Conservation (phyloP, 306 rosid species). For the Castanea crenata region DNA sequence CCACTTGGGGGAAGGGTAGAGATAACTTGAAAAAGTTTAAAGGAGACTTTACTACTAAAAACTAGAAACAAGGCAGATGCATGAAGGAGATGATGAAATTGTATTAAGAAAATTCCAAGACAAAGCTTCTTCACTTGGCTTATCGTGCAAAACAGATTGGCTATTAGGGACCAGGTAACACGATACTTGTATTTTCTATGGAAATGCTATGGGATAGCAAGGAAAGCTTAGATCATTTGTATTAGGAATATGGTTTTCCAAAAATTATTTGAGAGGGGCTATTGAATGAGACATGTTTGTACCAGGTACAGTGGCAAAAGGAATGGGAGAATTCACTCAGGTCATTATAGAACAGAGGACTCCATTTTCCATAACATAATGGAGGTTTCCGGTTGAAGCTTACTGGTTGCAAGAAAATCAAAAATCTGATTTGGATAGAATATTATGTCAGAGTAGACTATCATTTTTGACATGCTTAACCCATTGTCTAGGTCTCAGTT, state of each 20-base stretch:
- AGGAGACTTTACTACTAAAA: not conserved
- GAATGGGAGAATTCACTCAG: not conserved
- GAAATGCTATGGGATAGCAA: not conserved
- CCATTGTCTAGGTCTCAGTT: not conserved
- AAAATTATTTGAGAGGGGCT: not conserved
- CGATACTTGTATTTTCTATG: not conserved
- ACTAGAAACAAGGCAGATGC: not conserved
- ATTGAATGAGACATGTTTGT: not conserved
- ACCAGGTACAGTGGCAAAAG: not conserved
- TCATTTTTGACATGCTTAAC: not conserved
- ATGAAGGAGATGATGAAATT: not conserved
- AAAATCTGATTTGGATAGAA: not conserved
- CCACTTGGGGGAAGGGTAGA: not conserved
- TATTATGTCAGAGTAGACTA: not conserved
- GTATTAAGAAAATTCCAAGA: not conserved
- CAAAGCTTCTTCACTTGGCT: not conserved
- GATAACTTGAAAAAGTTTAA: not conserved
- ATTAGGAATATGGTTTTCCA: not conserved
- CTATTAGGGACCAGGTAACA: not conserved
- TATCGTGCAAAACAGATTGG: not conserved
- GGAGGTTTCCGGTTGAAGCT: not conserved
- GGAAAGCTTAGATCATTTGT: not conserved
- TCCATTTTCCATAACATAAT: not conserved
- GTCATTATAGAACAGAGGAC: not conserved
- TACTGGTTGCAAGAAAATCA: not conserved